phyloP scores from a whole-genome alignment of 2,329 filamentous ascomycete species.

The Rosellinia necatrix region DNA sequence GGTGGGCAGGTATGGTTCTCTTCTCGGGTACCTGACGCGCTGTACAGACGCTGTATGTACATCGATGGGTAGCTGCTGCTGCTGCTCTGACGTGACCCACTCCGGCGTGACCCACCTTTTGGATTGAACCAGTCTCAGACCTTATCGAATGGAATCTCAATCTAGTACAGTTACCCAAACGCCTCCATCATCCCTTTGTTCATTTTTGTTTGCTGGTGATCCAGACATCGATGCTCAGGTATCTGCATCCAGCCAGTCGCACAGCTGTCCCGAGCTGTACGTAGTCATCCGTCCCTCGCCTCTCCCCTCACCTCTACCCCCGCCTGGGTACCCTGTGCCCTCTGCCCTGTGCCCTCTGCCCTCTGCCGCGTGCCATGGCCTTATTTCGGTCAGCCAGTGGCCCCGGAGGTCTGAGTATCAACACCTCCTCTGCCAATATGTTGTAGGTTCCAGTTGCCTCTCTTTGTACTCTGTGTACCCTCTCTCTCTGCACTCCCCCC shows the following conservation, averaged over 20 bases:
- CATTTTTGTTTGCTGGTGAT: background rate
- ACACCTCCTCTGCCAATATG: constrained; percentile 64
- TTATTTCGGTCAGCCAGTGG: constrained; percentile 63
- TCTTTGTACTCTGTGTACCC: constrained; percentile 25
- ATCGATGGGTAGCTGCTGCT: too few species aligned
- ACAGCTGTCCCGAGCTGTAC: constrained; percentile 17
- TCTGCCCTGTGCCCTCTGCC: too few species aligned
- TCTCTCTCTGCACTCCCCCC: constrained; percentile 7
- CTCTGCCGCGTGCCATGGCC: constrained; percentile 51
- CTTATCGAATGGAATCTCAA: background rate
- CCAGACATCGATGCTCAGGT: too few species aligned
- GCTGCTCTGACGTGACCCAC: too few species aligned
- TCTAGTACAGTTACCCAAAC: background rate
- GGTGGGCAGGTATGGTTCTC: too few species aligned
- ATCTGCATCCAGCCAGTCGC: constrained; percentile 12
- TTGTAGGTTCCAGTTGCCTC: constrained; percentile 52
- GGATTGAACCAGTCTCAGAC: background rate
- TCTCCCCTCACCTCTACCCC: background rate
- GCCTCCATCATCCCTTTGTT: background rate
- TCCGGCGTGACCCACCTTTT: background rate
- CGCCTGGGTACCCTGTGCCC: too few species aligned
- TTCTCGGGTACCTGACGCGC: too few species aligned
- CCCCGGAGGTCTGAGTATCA: constrained; percentile 65
- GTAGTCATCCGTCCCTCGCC: constrained; percentile 11
- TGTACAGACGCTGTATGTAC: too few species aligned